These are phyloP conservation scores for Colletotrichum sp. DNA, from an alignment of 2,329 filamentous ascomycete species.

Conservation along the genomic window DNA sequence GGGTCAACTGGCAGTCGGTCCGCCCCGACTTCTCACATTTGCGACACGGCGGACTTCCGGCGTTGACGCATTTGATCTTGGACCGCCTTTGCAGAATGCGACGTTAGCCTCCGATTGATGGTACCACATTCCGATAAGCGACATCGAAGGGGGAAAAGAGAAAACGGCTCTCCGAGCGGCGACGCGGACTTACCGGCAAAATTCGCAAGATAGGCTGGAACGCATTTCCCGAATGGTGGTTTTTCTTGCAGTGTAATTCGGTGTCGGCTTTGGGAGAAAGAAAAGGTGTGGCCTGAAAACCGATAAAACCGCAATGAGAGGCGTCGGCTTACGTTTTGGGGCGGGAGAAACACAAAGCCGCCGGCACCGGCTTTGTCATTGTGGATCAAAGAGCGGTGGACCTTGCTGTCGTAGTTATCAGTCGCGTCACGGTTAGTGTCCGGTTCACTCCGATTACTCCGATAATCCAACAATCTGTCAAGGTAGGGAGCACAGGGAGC, in stretches of 20 bases:
- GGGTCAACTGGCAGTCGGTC: constrained; percentile 29
- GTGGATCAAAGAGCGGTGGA: constrained; percentile 5
- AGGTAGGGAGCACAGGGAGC: background rate
- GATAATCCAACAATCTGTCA: background rate
- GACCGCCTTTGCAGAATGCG: constrained; percentile 28
- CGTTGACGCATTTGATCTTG: constrained; percentile 39
- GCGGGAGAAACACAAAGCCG: background rate
- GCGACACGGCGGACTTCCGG: constrained; percentile 33
- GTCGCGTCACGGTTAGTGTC: background rate
- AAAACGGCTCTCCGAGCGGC: background rate
- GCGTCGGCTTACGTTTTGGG: constrained; percentile 8
- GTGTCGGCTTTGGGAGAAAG: background rate
- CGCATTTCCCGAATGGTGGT: constrained; percentile 27
- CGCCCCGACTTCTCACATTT: constrained; percentile 31
- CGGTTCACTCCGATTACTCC: background rate
- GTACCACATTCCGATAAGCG: background rate
- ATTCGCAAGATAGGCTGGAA: constrained; percentile 38
- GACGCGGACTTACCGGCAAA: constrained; percentile 31
- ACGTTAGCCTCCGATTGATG: background rate
- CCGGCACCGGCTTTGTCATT: background rate
- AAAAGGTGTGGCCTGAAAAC: constrained; percentile 1
- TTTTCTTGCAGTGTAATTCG: background rate
- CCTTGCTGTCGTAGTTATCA: background rate
- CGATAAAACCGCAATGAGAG: background rate
- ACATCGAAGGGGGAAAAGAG: background rate